Conservation (phyloP, 2,329 filamentous ascomycete genomes). For the Orbilia blumenaviensis region DNA sequence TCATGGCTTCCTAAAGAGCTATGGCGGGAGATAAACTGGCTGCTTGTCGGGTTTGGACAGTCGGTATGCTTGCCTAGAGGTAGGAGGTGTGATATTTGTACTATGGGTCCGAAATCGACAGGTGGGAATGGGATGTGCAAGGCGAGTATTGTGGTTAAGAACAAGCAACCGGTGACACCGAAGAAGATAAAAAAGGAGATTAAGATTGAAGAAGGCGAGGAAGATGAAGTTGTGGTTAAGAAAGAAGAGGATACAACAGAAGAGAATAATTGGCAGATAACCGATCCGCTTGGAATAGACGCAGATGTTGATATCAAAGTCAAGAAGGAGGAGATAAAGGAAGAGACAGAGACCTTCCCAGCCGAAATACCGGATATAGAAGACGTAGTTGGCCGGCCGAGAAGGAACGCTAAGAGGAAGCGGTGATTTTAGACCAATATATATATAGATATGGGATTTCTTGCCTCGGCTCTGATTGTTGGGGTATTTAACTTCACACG, state of each 20-base stretch:
- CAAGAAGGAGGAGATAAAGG: constrained; percentile 59
- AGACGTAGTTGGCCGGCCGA: constrained; percentile 37
- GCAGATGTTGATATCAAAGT: constrained; percentile 60
- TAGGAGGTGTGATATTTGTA: constrained; percentile 83
- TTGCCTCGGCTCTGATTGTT: background rate
- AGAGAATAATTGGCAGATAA: constrained; percentile 56
- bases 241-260: constrained; percentile 59
- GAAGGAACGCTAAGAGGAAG: constrained; percentile 40
- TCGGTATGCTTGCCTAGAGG: constrained; percentile 83
- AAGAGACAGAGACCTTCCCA: constrained; percentile 13
- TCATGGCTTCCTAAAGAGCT: constrained; percentile 82
- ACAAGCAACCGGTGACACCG: constrained; percentile 59
- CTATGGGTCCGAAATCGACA: constrained; percentile 65
- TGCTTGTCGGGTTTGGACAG: constrained; percentile 89
- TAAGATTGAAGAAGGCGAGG: constrained; percentile 56
- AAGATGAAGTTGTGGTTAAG: constrained; percentile 57
- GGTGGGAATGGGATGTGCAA: constrained; percentile 77
- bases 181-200: constrained; percentile 60
- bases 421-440: constrained; percentile 19
- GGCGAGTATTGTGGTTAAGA: constrained; percentile 72
- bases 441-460: background rate
- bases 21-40: constrained; percentile 91
- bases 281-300: constrained; percentile 53
- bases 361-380: constrained; percentile 48
- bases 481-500: constrained; percentile 21